Percentiles rank a stretch among this genome's conserved stretches.
Evolutionary conservation across 768 basidiomycete species (phyloP).

Genomic region (Boletus pseudo-olivaceus): DNA sequence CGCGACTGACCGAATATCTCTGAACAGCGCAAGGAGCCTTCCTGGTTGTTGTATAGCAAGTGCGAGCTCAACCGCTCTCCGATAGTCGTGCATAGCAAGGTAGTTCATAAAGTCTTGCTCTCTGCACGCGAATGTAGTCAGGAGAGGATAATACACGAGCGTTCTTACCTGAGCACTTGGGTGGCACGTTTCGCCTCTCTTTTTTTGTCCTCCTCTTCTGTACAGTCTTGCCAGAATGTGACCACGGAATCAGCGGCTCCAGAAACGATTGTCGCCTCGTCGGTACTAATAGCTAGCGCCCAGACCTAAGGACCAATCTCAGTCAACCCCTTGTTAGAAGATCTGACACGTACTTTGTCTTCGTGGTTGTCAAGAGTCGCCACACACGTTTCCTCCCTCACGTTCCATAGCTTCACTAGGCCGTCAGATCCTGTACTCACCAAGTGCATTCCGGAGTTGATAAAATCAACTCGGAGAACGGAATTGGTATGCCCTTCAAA

Average conservation of each 20-base stretch:
- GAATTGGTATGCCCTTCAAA: constrained; percentile 99
- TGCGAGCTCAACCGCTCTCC: constrained; percentile 86
- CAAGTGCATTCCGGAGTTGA: constrained; percentile 79
- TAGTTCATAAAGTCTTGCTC: constrained; percentile 97
- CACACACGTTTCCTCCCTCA: constrained; percentile 82
- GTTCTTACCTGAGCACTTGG: constrained; percentile 73
- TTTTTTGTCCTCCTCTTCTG: constrained; percentile 75
- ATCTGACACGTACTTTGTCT: constrained; percentile 68
- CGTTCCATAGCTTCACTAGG: constrained; percentile 93
- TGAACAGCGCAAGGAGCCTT: constrained; percentile 77
- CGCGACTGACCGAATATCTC: constrained; percentile 45
- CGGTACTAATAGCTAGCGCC: constrained; percentile 81
- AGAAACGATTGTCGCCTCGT: constrained; percentile 84
- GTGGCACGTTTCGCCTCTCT: constrained; percentile 70
- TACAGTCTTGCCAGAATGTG: constrained; percentile 96
- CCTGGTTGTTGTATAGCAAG: constrained; percentile 93
- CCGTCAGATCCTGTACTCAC: constrained; percentile 93
- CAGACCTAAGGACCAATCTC: constrained; percentile 66
- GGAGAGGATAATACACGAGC: background rate
- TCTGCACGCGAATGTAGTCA: constrained; percentile 42
- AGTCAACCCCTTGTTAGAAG: background rate
- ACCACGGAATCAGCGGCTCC: constrained; percentile 95
- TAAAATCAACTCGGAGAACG: constrained; percentile 87
- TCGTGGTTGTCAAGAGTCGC: constrained; percentile 95
- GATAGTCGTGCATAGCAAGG: constrained; percentile 82